phyloP scores from a whole-genome alignment of 2,329 filamentous ascomycete genomes.

The Emergomyces pasteurianus region DNA sequence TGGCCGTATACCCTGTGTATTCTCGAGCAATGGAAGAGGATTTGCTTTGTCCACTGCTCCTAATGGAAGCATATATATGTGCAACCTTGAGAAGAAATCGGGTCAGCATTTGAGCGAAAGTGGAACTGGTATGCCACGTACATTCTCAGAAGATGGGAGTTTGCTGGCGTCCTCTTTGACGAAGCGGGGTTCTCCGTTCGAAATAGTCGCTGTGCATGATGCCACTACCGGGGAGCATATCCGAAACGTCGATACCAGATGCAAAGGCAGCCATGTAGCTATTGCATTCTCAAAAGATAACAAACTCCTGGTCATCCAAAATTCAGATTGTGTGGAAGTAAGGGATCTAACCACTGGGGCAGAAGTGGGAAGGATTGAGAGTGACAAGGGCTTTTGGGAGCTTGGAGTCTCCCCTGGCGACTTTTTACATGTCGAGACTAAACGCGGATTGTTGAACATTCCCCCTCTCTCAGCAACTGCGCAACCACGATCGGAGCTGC shows the following conservation, averaged over 20 bases:
- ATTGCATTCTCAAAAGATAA: not conserved
- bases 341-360: not conserved
- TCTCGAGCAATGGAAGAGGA: not conserved
- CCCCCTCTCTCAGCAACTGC: not conserved
- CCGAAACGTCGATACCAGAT: not conserved
- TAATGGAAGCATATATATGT: not conserved
- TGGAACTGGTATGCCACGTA: not conserved
- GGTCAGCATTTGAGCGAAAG: not conserved
- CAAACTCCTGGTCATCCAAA: not conserved
- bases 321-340: not conserved
- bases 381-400: not conserved
- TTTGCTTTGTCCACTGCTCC: not conserved
- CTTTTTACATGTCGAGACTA: not conserved
- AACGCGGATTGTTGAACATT: not conserved
- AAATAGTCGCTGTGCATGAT: not conserved
- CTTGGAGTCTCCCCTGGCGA: not conserved
- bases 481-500: not conserved
- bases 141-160: not conserved
- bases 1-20: not conserved
- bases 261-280: not conserved
- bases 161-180: not conserved
- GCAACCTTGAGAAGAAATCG: not conserved
- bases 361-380: not conserved
- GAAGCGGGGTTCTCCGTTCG: not conserved
- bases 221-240: not conserved